Evolutionary conservation across 371 early-diverging fungal genomes (phyloP).

Genomic region (Rhizopus microsporus): DNA sequence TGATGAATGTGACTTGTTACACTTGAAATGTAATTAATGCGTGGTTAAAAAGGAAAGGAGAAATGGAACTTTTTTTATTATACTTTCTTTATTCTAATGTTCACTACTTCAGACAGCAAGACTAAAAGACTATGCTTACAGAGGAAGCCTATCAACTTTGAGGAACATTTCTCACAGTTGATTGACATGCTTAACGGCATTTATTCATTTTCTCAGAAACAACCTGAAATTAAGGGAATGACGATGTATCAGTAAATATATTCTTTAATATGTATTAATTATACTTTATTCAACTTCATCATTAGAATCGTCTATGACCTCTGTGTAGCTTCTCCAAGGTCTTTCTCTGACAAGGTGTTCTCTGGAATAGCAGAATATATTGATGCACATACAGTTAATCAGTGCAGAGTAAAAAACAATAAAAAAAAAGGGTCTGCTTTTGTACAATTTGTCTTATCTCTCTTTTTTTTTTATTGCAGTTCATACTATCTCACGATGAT

Average conservation of each 20-base stretch:
- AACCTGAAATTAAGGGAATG: slow-evolving; percentile 61
- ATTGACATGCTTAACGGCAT: slow-evolving; percentile 57
- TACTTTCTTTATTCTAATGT: background rate
- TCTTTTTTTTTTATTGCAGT: slow-evolving; percentile 26
- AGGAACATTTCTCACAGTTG: slow-evolving; percentile 56
- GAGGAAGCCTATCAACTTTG: slow-evolving; percentile 64
- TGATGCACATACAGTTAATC: slow-evolving; percentile 54
- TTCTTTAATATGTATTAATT: slow-evolving; percentile 7
- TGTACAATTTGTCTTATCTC: background rate
- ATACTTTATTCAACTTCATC: slow-evolving; percentile 8
- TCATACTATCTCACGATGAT: slow-evolving; percentile 66
- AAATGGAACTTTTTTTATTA: background rate
- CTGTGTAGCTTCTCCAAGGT: slow-evolving; percentile 78
- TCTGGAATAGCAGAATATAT: slow-evolving; percentile 70
- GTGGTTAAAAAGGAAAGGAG: background rate
- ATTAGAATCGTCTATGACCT: slow-evolving; percentile 53
- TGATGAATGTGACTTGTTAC: too few species aligned
- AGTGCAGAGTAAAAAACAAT: slow-evolving; percentile 52
- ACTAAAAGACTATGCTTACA: slow-evolving; percentile 28
- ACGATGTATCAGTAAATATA: slow-evolving; percentile 71
- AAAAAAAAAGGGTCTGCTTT: slow-evolving; percentile 5
- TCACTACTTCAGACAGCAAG: slow-evolving; percentile 3
- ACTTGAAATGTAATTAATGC: too few species aligned
- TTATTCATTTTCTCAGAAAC: slow-evolving; percentile 52
- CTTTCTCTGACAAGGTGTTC: slow-evolving; percentile 72